Conservation (phyloP, 2,329 filamentous ascomycete species). For the Exserohilum turcica region DNA sequence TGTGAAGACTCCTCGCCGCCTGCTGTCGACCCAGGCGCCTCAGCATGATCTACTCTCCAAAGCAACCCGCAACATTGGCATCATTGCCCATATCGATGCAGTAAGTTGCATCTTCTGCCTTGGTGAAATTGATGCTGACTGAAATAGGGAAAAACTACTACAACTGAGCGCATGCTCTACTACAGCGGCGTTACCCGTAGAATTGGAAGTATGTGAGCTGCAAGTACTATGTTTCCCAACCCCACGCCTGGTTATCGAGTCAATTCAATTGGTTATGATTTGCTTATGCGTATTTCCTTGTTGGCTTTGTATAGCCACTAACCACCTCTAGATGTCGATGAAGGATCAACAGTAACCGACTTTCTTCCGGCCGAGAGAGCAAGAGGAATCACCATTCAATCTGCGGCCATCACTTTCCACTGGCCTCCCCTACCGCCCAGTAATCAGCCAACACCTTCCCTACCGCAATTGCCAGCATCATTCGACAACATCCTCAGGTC, state of each 20-base stretch:
- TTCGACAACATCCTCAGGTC: slow-evolving; percentile 52
- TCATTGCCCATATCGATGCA: slow-evolving; percentile 98
- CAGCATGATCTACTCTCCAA: slow-evolving; percentile 55
- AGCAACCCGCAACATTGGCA: slow-evolving; percentile 93
- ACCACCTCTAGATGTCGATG: slow-evolving; percentile 73
- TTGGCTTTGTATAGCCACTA: background rate
- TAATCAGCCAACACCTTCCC: slow-evolving; percentile 20
- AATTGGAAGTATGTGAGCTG: slow-evolving; percentile 66
- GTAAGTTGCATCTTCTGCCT: slow-evolving; percentile 48
- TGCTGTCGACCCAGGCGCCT: slow-evolving; percentile 34
- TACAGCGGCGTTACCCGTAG: slow-evolving; percentile 88
- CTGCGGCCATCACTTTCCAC: slow-evolving; percentile 90
- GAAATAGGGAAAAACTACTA: slow-evolving; percentile 85
- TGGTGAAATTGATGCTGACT: slow-evolving; percentile 6
- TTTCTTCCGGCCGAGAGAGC: slow-evolving; percentile 92
- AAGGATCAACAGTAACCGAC: slow-evolving; percentile 95
- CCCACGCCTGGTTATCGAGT: too few relatives aligned
- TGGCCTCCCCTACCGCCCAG: slow-evolving; percentile 72
- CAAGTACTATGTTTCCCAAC: background rate
- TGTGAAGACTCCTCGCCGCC: slow-evolving; percentile 37
- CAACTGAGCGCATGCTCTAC: slow-evolving; percentile 98
- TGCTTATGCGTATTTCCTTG: too few relatives aligned
- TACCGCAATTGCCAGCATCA: slow-evolving; percentile 38
- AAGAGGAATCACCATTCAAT: slow-evolving; percentile 96
- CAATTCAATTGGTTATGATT: too few relatives aligned